Conservation (phyloP, 75 land plant genomes). For the Ceratopteris richardii region DNA sequence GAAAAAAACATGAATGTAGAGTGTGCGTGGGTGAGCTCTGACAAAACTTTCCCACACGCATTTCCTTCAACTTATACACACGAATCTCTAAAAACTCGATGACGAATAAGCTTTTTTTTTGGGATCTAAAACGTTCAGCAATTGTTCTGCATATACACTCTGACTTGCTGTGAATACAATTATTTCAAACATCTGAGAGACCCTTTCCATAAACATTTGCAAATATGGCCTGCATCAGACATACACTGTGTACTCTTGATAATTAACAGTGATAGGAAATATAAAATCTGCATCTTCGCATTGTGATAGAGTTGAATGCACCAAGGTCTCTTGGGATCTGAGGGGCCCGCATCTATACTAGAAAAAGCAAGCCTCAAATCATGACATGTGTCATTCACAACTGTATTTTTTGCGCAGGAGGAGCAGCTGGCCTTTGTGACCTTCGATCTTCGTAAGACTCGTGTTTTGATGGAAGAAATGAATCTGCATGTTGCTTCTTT, state of each 20-base stretch:
- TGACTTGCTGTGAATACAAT: conserved; percentile 92
- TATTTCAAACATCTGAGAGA: too few relatives aligned
- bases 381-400: too few relatives aligned
- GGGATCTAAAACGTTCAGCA: conserved; percentile 68
- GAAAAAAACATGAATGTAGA: too few relatives aligned
- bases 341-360: too few relatives aligned
- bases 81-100: conserved; percentile 73
- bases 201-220: conserved; percentile 49
- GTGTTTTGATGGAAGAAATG: too few relatives aligned
- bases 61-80: conserved; percentile 66
- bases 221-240: conserved; percentile 69
- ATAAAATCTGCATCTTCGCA: conserved; percentile 76
- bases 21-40: too few relatives aligned
- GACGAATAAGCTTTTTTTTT: conserved; percentile 55
- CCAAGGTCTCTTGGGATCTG: conserved; percentile 93
- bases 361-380: too few relatives aligned
- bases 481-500: too few relatives aligned
- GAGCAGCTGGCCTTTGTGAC: too few relatives aligned
- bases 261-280: conserved; percentile 56
- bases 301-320: conserved; percentile 65
- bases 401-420: too few relatives aligned
- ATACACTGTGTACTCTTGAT: conserved; percentile 69
- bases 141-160: conserved; percentile 78
- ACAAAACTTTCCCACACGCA: too few relatives aligned
- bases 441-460: too few relatives aligned